Percentiles rank a stretch among this genome's conserved stretches.
Evolutionary conservation across 106 monocot genomes (phyloP).

Genomic region (Dendrobium catenatum): DNA sequence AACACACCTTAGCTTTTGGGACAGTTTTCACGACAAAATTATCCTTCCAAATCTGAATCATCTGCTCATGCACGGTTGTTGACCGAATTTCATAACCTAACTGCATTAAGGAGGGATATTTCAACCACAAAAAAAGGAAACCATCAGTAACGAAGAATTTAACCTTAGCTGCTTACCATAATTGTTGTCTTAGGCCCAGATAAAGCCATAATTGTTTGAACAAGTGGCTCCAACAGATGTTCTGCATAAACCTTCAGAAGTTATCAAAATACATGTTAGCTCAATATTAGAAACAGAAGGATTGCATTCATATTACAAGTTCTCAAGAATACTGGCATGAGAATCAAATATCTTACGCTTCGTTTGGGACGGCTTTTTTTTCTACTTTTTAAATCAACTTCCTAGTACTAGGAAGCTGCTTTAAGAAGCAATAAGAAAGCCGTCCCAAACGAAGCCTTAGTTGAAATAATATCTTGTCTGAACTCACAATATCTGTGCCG

Average conservation of each 20-base stretch:
- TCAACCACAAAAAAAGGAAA: constrained; percentile 3
- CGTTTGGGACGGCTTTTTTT: no score
- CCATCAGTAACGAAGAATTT: not conserved
- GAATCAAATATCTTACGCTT: not conserved
- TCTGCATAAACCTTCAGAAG: constrained; percentile 78
- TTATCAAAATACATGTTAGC: not conserved
- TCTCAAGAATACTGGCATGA: not conserved
- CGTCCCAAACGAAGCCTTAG: not conserved
- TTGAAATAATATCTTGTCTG: not conserved
- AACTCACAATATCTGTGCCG: constrained; percentile 61
- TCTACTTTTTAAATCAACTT: no score
- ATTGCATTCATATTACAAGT: not conserved
- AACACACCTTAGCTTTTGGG: constrained; percentile 69
- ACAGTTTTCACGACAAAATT: constrained; percentile 72
- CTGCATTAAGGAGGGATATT: constrained; percentile 24
- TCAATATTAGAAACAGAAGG: not conserved
- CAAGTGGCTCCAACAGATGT: constrained; percentile 76
- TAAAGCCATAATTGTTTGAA: constrained; percentile 78
- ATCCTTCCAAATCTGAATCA: constrained; percentile 69
- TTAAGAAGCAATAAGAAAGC: no score
- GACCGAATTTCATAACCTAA: constrained; percentile 93
- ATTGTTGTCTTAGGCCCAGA: constrained; percentile 80
- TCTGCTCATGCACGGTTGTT: constrained; percentile 79
- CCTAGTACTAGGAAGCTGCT: no score
- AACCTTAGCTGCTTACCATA: constrained; percentile 37